Base-by-base conservation (phyloP, 164 flowering plant genomes). In the Magnolia changhungtana region DNA sequence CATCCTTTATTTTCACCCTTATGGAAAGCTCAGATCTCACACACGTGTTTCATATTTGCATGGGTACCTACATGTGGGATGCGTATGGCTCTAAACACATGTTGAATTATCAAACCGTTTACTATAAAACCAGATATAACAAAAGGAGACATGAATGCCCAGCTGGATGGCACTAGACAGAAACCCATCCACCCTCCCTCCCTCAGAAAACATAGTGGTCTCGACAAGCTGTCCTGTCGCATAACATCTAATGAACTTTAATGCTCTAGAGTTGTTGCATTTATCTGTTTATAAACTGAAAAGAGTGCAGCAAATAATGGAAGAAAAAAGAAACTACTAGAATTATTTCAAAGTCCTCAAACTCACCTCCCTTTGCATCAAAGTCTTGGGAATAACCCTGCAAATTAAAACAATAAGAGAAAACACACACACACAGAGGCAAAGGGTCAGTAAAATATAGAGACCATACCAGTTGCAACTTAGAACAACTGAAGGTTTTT, bases 381-480 rank as follows among this genome's bases (percentile, higher is more conserved):
- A 85, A 51, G 92, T 86, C 86, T 80, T 90, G 61, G 98, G 97
- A 79, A 93, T 92, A 75, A 95, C 86, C 67, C 98, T 95, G 97
- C 89, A 84, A 80, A 71, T 76, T 21, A 8, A 69, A 73, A 27
- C 51, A 29, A 63, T 2, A 59, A 69, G 24, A 52, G 31, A 4
- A 37, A 37, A 37, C 45, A 37, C 45, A 37, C 45, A 37, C 45
- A 37, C 37, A 0, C 52, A 59, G 7, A 18, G n/a, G 21, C 27
- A 65, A 20, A 20, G 27, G 29, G 6, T 9, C 8, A 18, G 20
- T n/a, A 18, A n/a, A 7, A 59, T 59, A 8, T 59, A 14, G n/a
- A 13, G n/a, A 19, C 63, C n/a, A 13, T 10, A 59, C 16, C 16
- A 8, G 10, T 59, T 59, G 63, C 63, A n/a, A 9, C 67, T 64